phyloP scores from a whole-genome alignment of 208 protist species.

The Baffinella frigidus region DNA sequence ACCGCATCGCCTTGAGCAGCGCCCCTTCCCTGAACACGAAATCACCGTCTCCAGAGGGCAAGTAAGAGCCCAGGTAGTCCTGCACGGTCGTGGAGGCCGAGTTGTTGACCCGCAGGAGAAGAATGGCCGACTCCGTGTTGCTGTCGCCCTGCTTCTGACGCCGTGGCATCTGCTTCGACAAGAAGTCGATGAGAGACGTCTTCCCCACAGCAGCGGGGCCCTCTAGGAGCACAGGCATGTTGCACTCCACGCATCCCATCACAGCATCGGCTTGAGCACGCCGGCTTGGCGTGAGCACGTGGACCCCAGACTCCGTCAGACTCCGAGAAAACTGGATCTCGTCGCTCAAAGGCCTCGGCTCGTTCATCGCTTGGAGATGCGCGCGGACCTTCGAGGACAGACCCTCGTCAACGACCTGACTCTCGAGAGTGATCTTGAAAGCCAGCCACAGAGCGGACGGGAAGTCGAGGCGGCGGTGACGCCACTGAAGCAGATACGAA shows the following conservation, averaged over 20 bases:
- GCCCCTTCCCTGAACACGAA: background rate
- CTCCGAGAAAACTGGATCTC: background rate
- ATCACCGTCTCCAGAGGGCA: background rate
- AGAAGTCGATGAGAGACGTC: constrained; percentile 17
- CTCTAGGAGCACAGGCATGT: constrained; percentile 37
- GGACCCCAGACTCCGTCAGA: background rate
- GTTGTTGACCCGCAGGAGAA: constrained; percentile 20
- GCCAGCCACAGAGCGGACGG: background rate
- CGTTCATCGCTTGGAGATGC: background rate
- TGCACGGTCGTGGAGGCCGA: constrained; percentile 12
- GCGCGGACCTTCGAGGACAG: background rate
- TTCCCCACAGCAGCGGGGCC: constrained; percentile 31
- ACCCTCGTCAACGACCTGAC: background rate
- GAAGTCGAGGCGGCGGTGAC: background rate
- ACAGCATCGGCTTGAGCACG: background rate
- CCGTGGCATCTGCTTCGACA: background rate
- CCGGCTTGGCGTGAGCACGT: background rate
- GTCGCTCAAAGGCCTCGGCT: too few relatives aligned
- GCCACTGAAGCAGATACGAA: background rate
- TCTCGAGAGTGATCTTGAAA: background rate
- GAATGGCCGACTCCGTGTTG: too few relatives aligned
- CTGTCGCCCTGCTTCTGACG: too few relatives aligned
- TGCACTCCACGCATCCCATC: background rate
- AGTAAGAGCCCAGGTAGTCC: constrained; percentile 28
- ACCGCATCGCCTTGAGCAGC: background rate